A percentile compares a stretch with the other conserved stretches of the same genome.
Evolutionary conservation across 306 rosid species (phyloP).

Genomic region (Fragaria ananassa): DNA sequence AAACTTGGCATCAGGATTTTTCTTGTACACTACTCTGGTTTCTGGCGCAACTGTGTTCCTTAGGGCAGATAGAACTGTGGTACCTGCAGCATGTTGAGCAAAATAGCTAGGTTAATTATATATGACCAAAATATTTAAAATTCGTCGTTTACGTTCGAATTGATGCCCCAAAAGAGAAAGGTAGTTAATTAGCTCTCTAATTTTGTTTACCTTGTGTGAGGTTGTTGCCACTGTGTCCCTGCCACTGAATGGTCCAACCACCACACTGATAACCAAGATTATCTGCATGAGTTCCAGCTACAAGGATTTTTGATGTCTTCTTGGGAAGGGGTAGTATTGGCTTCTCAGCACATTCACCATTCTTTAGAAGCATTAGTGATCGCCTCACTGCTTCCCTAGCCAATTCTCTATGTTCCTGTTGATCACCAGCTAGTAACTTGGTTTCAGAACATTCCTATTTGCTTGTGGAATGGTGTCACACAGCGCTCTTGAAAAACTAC

Average conservation of each 20-base stretch:
- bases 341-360: constrained; percentile 22
- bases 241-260: constrained; percentile 47
- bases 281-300: constrained; percentile 38
- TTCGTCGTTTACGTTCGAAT: too few species aligned
- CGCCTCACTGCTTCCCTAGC: constrained; percentile 42
- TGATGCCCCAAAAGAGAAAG: too few species aligned
- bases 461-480: too few species aligned
- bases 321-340: constrained; percentile 34
- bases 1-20: constrained; percentile 27
- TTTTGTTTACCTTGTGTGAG: constrained; percentile 6
- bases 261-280: constrained; percentile 42
- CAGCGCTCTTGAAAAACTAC: too few species aligned
- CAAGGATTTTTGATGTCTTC: constrained; percentile 31
- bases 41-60: not conserved
- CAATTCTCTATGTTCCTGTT: constrained; percentile 36
- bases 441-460: not conserved
- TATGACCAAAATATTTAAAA: too few species aligned
- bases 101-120: not conserved
- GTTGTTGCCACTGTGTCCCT: constrained; percentile 25
- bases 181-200: not conserved
- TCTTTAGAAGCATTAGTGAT: constrained; percentile 34
- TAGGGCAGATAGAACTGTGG: not conserved
- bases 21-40: constrained; percentile 5
- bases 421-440: not conserved
- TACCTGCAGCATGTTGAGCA: not conserved